phyloP scores from a whole-genome alignment of 441 rosid species.

The Bruguiera hainesii region DNA sequence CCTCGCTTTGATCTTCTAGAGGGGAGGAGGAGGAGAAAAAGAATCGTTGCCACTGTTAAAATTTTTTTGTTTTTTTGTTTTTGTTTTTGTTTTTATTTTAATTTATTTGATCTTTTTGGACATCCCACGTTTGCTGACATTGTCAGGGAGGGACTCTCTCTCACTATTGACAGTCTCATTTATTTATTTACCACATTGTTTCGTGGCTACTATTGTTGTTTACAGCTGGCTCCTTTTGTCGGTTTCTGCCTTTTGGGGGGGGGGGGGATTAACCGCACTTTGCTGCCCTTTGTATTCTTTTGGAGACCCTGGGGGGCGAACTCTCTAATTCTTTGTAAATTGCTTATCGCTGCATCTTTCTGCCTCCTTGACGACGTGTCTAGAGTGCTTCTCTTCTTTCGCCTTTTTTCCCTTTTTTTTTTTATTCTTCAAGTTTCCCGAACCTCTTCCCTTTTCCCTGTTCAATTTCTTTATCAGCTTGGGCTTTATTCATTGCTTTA shows the following conservation, averaged over 20 bases:
- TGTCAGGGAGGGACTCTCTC: neutral
- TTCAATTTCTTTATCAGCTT: too few species aligned
- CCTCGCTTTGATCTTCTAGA: constrained; percentile 35
- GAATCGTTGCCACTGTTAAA: neutral
- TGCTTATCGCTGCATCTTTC: neutral
- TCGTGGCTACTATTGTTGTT: constrained; percentile 8
- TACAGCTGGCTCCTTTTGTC: neutral
- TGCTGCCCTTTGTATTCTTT: neutral
- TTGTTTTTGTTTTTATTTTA: too few species aligned
- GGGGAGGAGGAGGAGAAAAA: constrained; percentile 28
- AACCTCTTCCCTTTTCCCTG: too few species aligned
- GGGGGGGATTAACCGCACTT: neutral
- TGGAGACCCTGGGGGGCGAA: neutral
- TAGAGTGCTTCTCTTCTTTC: too few species aligned
- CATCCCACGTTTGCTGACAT: neutral
- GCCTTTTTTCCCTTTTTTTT: too few species aligned
- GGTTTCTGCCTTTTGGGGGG: neutral
- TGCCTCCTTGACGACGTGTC: too few species aligned
- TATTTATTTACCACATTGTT: constrained; percentile 17
- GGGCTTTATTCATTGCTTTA: too few species aligned
- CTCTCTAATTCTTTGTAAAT: constrained; percentile 20
- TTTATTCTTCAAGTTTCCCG: too few species aligned
- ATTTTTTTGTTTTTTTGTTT: neutral
- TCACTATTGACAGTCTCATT: constrained; percentile 9
- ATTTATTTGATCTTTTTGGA: constrained; percentile 14